These are phyloP conservation scores for Didymosphaeria variabile DNA, from an alignment of 2,329 filamentous ascomycete genomes.

Conservation along the genomic window DNA sequence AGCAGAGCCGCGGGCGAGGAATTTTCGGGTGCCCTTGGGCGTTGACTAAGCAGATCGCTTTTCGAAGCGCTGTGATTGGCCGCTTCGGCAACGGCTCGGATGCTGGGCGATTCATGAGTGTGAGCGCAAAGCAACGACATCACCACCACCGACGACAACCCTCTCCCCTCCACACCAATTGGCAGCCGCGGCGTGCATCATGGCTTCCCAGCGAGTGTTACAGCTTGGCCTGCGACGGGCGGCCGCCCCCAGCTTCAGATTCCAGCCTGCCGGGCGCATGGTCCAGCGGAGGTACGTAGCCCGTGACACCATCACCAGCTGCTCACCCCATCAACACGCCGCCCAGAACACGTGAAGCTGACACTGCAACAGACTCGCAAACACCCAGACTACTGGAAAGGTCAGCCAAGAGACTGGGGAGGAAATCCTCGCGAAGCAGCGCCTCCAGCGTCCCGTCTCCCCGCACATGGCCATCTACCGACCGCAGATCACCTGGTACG, in stretches of 20 bases:
- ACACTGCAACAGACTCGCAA: constrained; percentile 52
- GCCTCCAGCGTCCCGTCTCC: constrained; percentile 79
- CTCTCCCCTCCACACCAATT: constrained; percentile 34
- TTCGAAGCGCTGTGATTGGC: constrained; percentile 37
- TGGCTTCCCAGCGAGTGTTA: constrained; percentile 58
- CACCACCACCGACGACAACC: constrained; percentile 39
- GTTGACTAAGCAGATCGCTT: constrained; percentile 37
- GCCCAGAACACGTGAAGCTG: constrained; percentile 19
- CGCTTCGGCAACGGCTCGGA: constrained; percentile 32
- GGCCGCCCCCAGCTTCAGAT: constrained; percentile 53
- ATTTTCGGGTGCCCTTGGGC: constrained; percentile 36
- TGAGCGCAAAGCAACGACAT: constrained; percentile 36
- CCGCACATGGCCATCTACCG: constrained; percentile 89
- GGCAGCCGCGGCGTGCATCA: constrained; percentile 30
- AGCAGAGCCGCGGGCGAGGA: constrained; percentile 37
- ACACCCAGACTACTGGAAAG: constrained; percentile 60
- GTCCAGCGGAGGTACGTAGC: constrained; percentile 59
- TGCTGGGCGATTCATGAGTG: constrained; percentile 21
- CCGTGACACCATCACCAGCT: constrained; percentile 28
- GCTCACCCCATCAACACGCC: constrained; percentile 9
- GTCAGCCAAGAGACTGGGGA: constrained; percentile 64
- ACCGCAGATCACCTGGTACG: constrained; percentile 85
- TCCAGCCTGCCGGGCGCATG: constrained; percentile 50
- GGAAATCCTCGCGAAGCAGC: constrained; percentile 80
- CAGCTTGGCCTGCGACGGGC: constrained; percentile 55